Percentiles rank a stretch among this genome's conserved stretches.
These are phyloP conservation scores for Funneliformis geosporum DNA, from an alignment of 192 early-diverging fungal genomes.

Conservation along the genomic window DNA sequence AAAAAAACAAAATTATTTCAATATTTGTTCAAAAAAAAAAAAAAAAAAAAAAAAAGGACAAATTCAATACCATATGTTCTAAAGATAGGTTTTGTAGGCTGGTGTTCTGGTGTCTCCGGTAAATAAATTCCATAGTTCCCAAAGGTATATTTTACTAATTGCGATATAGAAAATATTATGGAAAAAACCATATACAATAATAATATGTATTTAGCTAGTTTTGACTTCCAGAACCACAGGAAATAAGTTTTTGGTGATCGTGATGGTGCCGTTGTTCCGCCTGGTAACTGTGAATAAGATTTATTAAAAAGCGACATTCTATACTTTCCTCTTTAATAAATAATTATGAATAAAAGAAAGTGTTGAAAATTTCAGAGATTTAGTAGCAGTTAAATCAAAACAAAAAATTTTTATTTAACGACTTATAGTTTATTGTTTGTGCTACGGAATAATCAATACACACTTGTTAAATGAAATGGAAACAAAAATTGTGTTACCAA, in stretches of 20 bases:
- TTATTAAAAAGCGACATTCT: not conserved
- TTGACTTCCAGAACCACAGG: constrained; percentile 1
- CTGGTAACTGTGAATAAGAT: not conserved
- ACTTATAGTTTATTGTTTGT: too few species aligned
- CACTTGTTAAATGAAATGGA: too few species aligned
- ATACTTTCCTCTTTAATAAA: not conserved
- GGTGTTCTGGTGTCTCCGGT: not conserved
- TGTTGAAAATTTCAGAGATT: too few species aligned
- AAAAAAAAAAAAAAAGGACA: not conserved
- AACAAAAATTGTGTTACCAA: too few species aligned
- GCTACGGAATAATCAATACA: too few species aligned
- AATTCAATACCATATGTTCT: constrained; percentile 15
- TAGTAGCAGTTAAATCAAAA: too few species aligned
- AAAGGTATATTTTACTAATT: not conserved
- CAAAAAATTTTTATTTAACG: too few species aligned
- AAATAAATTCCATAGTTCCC: not conserved
- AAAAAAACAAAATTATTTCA: not conserved
- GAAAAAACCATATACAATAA: constrained; percentile 8
- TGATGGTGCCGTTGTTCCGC: not conserved
- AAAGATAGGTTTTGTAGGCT: not conserved
- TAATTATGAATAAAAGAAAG: too few species aligned
- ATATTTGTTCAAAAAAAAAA: not conserved
- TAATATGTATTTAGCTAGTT: not conserved
- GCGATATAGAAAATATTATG: not conserved
- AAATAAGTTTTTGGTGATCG: not conserved